Evolutionary conservation across 2,329 filamentous ascomycete genomes (phyloP).

Genomic region (Colletotrichum australisinense): DNA sequence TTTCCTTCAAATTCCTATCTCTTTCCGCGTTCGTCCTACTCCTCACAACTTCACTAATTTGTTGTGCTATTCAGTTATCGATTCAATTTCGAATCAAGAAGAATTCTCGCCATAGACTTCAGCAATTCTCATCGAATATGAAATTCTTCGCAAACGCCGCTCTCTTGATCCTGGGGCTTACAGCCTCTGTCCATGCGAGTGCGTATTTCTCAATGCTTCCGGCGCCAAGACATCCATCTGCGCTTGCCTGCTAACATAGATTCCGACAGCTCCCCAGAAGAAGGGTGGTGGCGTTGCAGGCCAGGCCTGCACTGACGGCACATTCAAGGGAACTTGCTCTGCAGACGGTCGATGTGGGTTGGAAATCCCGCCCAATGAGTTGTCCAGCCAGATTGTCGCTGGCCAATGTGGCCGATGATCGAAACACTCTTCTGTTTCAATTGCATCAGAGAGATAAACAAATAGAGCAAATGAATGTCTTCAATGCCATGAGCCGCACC

Average conservation of each 20-base stretch:
- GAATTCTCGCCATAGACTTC: neutral
- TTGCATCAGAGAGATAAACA: neutral
- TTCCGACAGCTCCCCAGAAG: neutral
- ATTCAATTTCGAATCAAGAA: too few relatives aligned
- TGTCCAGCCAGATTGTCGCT: neutral
- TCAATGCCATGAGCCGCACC: neutral
- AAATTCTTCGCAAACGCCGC: neutral
- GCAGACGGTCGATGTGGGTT: neutral
- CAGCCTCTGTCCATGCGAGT: neutral
- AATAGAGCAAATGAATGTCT: neutral
- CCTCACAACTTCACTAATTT: too few relatives aligned
- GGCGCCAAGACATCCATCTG: neutral
- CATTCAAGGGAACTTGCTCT: neutral
- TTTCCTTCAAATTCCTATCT: neutral
- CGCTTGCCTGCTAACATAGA: neutral
- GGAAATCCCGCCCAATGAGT: neutral
- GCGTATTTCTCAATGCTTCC: neutral
- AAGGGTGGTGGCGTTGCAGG: neutral
- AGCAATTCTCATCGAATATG: neutral
- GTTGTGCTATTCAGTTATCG: too few relatives aligned
- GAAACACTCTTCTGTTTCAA: too few relatives aligned
- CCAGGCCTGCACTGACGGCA: neutral
- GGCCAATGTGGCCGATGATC: neutral
- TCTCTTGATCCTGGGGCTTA: neutral
- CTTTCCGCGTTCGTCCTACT: too few relatives aligned